These are phyloP conservation scores for Kurtzmaniella quercitrusa DNA, from an alignment of 1,139 yeast species.

Conservation along the genomic window DNA sequence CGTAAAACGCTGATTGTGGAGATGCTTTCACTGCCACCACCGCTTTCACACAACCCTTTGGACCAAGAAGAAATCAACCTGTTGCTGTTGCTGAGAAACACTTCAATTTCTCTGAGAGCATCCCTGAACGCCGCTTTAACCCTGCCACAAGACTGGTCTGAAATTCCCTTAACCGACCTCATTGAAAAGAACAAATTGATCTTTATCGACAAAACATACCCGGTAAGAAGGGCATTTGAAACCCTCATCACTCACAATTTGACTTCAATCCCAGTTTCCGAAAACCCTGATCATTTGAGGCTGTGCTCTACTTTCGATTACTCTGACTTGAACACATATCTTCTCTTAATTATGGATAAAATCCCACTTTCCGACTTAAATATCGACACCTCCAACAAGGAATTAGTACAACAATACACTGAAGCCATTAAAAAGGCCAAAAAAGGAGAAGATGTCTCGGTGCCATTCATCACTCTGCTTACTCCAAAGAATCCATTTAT, in stretches of 20 bases:
- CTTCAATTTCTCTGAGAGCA: conserved; percentile 34
- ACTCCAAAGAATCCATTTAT: conserved; percentile 87
- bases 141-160: conserved; percentile 60
- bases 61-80: conserved; percentile 32
- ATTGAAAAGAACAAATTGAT: conserved; percentile 77
- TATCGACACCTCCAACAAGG: conserved; percentile 20
- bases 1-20: conserved; percentile 81
- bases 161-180: conserved; percentile 64
- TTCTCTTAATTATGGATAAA: conserved; percentile 70
- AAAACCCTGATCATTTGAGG: conserved; percentile 28
- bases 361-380: conserved; percentile 38
- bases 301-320: conserved; percentile 85
- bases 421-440: conserved; percentile 47
- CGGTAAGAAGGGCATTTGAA: conserved; percentile 87
- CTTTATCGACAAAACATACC: conserved; percentile 53
- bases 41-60: conserved; percentile 27
- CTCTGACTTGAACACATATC: conserved; percentile 82
- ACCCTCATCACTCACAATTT: conserved; percentile 65
- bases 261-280: conserved; percentile 78
- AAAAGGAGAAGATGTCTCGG: conserved; percentile 71
- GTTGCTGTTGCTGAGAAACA: conserved; percentile 41
- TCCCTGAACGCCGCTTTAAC: conserved; percentile 14
- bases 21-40: conserved; percentile 79
- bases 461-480: conserved; percentile 68
- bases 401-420: conserved; percentile 20